These are phyloP conservation scores for Allodekkera sacchari DNA, from an alignment of 805 yeast genomes.

Conservation along the genomic window DNA sequence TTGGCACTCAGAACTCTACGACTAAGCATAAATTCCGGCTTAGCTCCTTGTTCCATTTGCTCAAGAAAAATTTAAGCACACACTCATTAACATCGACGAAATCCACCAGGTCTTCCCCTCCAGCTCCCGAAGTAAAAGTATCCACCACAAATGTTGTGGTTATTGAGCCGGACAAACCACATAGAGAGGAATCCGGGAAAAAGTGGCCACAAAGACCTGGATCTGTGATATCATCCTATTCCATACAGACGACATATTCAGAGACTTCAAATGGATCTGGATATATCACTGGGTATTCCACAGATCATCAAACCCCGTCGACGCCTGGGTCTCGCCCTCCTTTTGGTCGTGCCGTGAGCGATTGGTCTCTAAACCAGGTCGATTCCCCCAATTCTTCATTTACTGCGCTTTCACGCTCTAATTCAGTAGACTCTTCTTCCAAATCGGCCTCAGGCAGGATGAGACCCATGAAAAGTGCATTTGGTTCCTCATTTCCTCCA, in stretches of 20 bases:
- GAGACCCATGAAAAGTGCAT: conserved; percentile 11
- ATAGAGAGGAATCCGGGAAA: not conserved
- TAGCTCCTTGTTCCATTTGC: not conserved
- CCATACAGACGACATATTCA: conserved; percentile 40
- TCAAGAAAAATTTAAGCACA: not conserved
- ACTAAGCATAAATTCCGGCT: not conserved
- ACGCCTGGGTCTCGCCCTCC: conserved; percentile 12
- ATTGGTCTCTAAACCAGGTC: conserved; percentile 22
- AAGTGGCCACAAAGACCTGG: conserved; percentile 32
- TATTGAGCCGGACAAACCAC: conserved; percentile 10
- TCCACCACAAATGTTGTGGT: conserved; percentile 12
- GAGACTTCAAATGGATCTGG: conserved; percentile 42
- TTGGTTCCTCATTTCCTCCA: conserved; percentile 7
- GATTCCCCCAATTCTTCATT: conserved; percentile 28
- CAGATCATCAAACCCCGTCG: conserved; percentile 15
- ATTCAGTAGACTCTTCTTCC: conserved; percentile 27
- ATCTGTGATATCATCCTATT: conserved; percentile 44
- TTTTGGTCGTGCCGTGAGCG: conserved; percentile 25
- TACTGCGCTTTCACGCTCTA: conserved; percentile 25
- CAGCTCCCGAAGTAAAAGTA: conserved; percentile 1
- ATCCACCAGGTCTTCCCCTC: conserved; percentile 1
- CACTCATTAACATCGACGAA: not conserved
- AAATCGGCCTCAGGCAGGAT: conserved; percentile 19
- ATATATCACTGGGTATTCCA: conserved; percentile 28
- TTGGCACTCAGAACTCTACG: not conserved